Evolutionary conservation across 805 yeast species (phyloP), one percentile per base, ranked within the genome.

Genomic region (Kazachstania kunashirensis): DNA sequence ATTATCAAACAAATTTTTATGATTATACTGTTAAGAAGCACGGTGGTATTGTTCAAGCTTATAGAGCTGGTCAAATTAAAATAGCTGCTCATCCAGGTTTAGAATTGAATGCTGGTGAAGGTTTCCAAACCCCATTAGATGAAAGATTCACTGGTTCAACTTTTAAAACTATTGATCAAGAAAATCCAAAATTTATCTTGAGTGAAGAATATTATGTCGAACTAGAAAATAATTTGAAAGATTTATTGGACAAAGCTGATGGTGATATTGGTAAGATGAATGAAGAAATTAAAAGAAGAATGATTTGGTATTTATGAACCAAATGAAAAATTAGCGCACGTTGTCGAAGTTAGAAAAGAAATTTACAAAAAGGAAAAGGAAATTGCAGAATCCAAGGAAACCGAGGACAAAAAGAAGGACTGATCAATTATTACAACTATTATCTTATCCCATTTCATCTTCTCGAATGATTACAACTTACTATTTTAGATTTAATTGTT

Each of bases 21-120:
- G 75, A 77, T 34, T 63, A 61, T 48, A 70, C 71, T 50, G 73
- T 82, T 54, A 71, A 76, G 46, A 67, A 73, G 49, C 73, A 67
- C 47, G 96, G 95, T 40, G 84, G 85, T 17, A 66, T 84, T 49
- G 72, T 85, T 35, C 71, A 73, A 50, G 95, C 96, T 8, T 80
- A 75, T 56, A 75, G 74, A 53, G 65, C 71, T 19, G 96, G 96
- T 15, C 54, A 77, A 34, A 75, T 88, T 47, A 71, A 69, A 23
- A 64, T 58, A 32, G 67, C 85, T 46, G 67, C 67, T 44, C 57
- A 60, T 12, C 71, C 79, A 41, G 92, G 92, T 24, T 63, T 77
- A 18, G 57, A 57, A 11, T 71, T 89, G 44, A 71, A 71, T n/a
- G 61, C 63, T 9, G 95, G 89, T 37, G 97, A 89, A 65, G 97